These are phyloP conservation scores for Psilocybe subaeruginosa DNA, from an alignment of 768 basidiomycete genomes.

Conservation along the genomic window DNA sequence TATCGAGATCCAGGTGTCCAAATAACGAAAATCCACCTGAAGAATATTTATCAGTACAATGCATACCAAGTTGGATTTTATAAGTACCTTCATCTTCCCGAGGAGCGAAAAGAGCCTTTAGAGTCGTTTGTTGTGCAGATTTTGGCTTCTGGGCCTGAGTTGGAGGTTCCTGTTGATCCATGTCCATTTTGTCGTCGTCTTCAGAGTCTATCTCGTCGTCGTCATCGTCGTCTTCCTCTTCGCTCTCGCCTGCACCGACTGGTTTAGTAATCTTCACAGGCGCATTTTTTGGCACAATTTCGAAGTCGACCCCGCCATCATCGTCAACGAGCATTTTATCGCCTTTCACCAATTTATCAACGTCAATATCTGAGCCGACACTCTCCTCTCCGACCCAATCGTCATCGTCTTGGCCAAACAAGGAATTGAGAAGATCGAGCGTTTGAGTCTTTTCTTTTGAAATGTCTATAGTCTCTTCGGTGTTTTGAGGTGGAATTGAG, in stretches of 20 bases:
- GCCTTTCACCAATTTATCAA: constrained; percentile 33
- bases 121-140: constrained; percentile 28
- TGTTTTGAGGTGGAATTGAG: neutral
- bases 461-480: constrained; percentile 33
- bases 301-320: constrained; percentile 34
- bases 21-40: constrained; percentile 76
- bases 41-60: neutral
- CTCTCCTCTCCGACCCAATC: constrained; percentile 68
- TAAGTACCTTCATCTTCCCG: constrained; percentile 61
- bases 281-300: constrained; percentile 33
- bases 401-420: constrained; percentile 54
- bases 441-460: constrained; percentile 46
- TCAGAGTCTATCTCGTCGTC: neutral
- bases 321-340: constrained; percentile 20
- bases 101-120: constrained; percentile 79
- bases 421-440: constrained; percentile 49
- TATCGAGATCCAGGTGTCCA: constrained; percentile 72
- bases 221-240: constrained; percentile 14
- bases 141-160: neutral
- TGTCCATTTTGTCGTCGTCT: constrained; percentile 8
- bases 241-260: constrained; percentile 3
- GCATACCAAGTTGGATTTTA: too few species aligned
- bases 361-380: constrained; percentile 58
- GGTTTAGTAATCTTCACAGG: constrained; percentile 2
- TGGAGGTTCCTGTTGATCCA: constrained; percentile 6